These are phyloP conservation scores for Iris macrosiphon DNA, from an alignment of 106 monocot species.

Conservation along the genomic window DNA sequence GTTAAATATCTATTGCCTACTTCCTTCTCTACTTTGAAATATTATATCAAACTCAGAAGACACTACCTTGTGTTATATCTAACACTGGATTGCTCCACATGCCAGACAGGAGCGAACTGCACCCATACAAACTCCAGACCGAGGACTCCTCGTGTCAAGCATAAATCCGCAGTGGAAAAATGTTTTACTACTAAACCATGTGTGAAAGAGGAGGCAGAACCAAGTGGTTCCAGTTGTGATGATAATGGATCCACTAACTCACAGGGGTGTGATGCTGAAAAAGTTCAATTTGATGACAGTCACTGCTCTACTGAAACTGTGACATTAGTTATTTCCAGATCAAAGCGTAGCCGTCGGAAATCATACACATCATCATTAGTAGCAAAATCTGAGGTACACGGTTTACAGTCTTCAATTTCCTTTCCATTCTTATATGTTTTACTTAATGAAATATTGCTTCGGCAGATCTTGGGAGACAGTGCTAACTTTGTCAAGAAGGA, in stretches of 20 bases:
- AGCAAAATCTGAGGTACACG: conserved; percentile 14
- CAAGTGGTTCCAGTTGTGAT: not conserved
- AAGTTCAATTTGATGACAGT: conserved; percentile 4
- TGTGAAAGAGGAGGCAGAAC: not conserved
- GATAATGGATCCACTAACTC: conserved; percentile 12
- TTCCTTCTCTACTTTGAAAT: not conserved
- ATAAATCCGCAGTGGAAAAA: not conserved
- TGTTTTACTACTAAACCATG: conserved; percentile 3
- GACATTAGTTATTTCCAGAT: conserved; percentile 6
- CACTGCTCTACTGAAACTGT: not conserved
- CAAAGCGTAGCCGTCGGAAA: conserved; percentile 17
- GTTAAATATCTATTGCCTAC: no score
- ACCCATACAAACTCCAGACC: conserved; percentile 11
- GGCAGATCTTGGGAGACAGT: conserved; percentile 9
- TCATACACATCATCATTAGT: conserved; percentile 31
- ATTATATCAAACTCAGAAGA: not conserved
- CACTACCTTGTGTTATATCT: not conserved
- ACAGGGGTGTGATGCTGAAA: conserved; percentile 1
- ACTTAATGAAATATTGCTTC: not conserved
- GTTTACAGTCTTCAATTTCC: not conserved
- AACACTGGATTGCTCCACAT: not conserved
- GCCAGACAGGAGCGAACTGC: not conserved
- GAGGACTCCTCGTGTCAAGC: conserved; percentile 1
- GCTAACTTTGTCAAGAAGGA: conserved; percentile 12
- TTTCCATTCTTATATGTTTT: not conserved